A percentile compares a stretch with the other conserved stretches of the same genome.
Evolutionary conservation across 345 rosid species (phyloP).

Genomic region (Eucalyptus marginata): DNA sequence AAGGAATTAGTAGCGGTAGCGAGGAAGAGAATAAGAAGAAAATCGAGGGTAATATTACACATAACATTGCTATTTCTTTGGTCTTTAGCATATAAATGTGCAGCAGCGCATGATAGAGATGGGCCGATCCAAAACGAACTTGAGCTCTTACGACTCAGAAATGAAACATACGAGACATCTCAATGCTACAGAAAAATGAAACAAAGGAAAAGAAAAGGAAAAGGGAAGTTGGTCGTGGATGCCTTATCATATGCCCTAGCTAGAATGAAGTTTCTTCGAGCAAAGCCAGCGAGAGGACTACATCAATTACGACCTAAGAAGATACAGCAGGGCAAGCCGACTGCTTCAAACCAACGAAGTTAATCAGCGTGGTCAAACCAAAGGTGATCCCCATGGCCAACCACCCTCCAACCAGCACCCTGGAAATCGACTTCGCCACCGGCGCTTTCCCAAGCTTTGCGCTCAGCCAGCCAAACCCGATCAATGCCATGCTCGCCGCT

Average conservation of each 20-base stretch:
- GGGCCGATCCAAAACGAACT: background rate
- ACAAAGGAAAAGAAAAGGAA: background rate
- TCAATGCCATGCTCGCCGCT: constrained; percentile 14
- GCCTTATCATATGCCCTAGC: background rate
- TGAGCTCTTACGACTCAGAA: background rate
- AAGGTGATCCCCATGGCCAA: constrained; percentile 29
- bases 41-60: background rate
- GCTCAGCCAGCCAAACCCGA: constrained; percentile 23
- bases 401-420: constrained; percentile 39
- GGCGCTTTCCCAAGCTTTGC: constrained; percentile 17
- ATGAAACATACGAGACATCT: background rate
- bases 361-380: constrained; percentile 17
- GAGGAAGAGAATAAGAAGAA: background rate
- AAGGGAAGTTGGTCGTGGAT: background rate
- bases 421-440: constrained; percentile 7
- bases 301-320: background rate
- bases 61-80: background rate
- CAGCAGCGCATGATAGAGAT: background rate
- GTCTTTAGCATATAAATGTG: background rate
- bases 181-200: background rate
- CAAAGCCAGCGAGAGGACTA: background rate
- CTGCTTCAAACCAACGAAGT: background rate
- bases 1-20: background rate
- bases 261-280: background rate
- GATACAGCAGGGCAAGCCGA: background rate